These are phyloP conservation scores for Podaxis sp. DNA, from an alignment of 768 basidiomycete species.

Conservation along the genomic window DNA sequence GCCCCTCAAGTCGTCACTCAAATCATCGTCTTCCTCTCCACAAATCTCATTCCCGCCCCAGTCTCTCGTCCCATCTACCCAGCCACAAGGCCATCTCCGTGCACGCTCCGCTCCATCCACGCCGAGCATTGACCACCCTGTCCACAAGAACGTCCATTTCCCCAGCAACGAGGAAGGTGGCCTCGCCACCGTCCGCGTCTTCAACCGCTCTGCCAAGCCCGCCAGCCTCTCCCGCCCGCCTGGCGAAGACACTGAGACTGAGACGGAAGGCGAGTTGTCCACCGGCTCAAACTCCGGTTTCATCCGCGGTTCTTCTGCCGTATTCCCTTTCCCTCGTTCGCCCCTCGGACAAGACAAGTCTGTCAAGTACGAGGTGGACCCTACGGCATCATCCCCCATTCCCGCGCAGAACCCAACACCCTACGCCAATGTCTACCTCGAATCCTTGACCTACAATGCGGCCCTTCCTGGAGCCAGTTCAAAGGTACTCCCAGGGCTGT, in stretches of 20 bases:
- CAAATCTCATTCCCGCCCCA: constrained; percentile 33
- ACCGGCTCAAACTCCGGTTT: constrained; percentile 14
- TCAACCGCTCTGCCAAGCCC: constrained; percentile 68
- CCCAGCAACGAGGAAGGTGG: constrained; percentile 62
- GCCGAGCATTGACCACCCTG: constrained; percentile 28
- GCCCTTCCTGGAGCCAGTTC: neutral
- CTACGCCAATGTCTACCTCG: constrained; percentile 33
- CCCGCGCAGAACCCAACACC: constrained; percentile 24
- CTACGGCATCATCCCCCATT: constrained; percentile 23
- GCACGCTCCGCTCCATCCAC: constrained; percentile 59
- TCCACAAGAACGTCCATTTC: constrained; percentile 88
- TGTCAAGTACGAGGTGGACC: constrained; percentile 25
- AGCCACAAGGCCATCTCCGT: constrained; percentile 25
- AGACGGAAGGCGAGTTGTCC: constrained; percentile 32
- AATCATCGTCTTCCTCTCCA: constrained; percentile 42
- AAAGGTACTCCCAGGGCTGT: constrained; percentile 37
- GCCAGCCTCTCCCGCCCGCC: constrained; percentile 42
- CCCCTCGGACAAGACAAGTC: constrained; percentile 8
- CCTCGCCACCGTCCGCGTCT: constrained; percentile 62
- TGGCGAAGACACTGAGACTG: constrained; percentile 46
- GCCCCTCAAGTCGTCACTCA: constrained; percentile 85
- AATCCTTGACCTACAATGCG: constrained; percentile 23
- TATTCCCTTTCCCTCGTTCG: constrained; percentile 9
- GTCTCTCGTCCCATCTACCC: neutral
- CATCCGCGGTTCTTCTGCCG: neutral